Evolutionary conservation across 306 rosid species (phyloP), one percentile per base, ranked within the genome.

Genomic region (Corylus americana): DNA sequence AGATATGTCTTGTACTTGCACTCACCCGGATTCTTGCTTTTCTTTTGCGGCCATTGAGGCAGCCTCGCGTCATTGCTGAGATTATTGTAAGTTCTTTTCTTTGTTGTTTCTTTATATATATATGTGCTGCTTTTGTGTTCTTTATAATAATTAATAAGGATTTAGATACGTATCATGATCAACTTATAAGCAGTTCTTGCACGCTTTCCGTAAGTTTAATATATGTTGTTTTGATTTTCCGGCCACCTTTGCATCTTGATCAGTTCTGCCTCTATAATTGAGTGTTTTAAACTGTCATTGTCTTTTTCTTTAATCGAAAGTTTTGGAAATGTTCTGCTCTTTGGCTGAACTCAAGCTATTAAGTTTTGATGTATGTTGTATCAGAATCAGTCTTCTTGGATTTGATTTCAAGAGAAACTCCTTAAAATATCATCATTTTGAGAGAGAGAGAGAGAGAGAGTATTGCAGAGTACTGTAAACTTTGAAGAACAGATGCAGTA

Each of bases 61-160:
- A 88, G 74, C 92, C 92, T 84, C 90, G 92, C 2, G 92, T 88
- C 13, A 80, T 88, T 71, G 90, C 92, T 16, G 92, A 88, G 87
- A 91, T 91, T 82, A 42, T 91, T 8, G 96, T 91, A 87, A 80
- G 95, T 90, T 27, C 20, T 39, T 11, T 13, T 29, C 47, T 61
- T 39, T 16, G 22, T 6, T 45, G 37, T 70, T 29, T 49, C 2
- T 31, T 31, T 31, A 31, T 31, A 31, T 31, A 1, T 31, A 31
- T 31, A 31, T 3, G 35, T 31, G 39, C 49, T 58, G 31, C 12
- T 35, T 58, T 22, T 8, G 2, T 66, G 8, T 18, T 66, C 35
- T 31, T 63, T 4, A 1, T 39, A 5, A 64, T 67, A 37, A 67
- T 4, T 5, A 64, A 64, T 13, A 31, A 9, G 42, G 68, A 64